Evolutionary conservation across 2,329 filamentous ascomycete species (phyloP).

Genomic region (Neopestalotiopsis clavispora): DNA sequence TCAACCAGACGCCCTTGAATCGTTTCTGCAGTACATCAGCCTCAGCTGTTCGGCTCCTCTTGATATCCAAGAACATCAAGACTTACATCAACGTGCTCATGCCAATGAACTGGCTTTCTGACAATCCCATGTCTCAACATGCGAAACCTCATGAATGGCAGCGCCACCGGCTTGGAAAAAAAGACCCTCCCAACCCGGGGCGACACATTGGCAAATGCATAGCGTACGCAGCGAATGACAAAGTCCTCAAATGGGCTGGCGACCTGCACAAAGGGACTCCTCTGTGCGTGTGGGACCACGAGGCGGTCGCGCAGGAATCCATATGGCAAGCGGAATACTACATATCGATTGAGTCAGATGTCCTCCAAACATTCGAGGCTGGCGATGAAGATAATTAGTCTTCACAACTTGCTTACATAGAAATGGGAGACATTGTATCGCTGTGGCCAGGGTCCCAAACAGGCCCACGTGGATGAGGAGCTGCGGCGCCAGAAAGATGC

Average conservation of each 20-base stretch:
- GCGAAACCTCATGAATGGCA: conserved; percentile 77
- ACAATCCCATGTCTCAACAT: conserved; percentile 75
- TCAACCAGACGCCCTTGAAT: conserved; percentile 73
- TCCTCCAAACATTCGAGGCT: too few species aligned
- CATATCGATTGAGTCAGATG: not conserved
- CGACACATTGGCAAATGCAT: conserved; percentile 76
- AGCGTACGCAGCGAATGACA: conserved; percentile 77
- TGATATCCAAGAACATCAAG: not conserved
- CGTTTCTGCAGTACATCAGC: conserved; percentile 39
- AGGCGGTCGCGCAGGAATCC: conserved; percentile 64
- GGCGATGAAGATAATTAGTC: not conserved
- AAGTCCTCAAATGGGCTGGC: conserved; percentile 79
- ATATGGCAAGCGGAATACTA: conserved; percentile 64
- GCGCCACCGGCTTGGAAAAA: conserved; percentile 73
- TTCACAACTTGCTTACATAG: conserved; percentile 57
- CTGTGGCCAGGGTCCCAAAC: conserved; percentile 60
- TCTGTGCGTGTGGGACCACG: conserved; percentile 46
- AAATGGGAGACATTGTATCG: conserved; percentile 70
- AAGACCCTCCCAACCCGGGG: conserved; percentile 74
- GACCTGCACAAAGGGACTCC: conserved; percentile 68
- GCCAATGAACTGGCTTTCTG: conserved; percentile 67
- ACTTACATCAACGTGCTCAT: conserved; percentile 48
- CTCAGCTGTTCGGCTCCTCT: not conserved
- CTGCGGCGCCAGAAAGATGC: conserved; percentile 73
- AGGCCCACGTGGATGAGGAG: conserved; percentile 71